Evolutionary conservation across 768 basidiomycete species (phyloP).

Genomic region (Suillus sp.): DNA sequence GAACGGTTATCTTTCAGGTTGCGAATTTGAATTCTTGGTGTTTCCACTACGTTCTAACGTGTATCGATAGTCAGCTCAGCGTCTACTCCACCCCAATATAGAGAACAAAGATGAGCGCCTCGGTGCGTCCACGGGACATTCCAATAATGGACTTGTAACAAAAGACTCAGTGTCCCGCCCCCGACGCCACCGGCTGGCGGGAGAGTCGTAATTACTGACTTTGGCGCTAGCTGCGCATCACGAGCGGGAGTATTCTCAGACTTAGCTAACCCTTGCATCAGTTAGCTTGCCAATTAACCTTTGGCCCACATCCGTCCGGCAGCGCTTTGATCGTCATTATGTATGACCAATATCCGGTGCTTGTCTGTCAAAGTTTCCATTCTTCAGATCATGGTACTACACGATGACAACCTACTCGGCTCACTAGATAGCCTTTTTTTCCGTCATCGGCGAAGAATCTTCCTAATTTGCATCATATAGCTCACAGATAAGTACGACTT

Average conservation of each 20-base stretch:
- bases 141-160: background rate
- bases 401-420: background rate
- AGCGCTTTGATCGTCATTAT: conserved; percentile 6
- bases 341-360: background rate
- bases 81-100: background rate
- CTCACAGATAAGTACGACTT: background rate
- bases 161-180: background rate
- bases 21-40: background rate
- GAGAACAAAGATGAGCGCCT: background rate
- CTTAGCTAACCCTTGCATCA: background rate
- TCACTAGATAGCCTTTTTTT: background rate
- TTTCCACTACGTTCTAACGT: background rate
- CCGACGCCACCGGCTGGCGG: conserved; percentile 11
- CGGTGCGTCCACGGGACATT: background rate
- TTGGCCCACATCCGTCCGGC: background rate
- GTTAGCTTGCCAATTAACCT: conserved; percentile 1
- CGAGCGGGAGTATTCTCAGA: background rate
- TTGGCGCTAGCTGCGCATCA: conserved; percentile 3
- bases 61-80: no score
- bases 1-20: no score
- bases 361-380: background rate
- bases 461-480: background rate
- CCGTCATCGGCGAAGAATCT: background rate
- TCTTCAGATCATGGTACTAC: background rate
- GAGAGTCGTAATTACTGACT: background rate